Base-by-base conservation (phyloP, 2,329 filamentous ascomycete species). In the Pseudocercospora macadamiae region DNA sequence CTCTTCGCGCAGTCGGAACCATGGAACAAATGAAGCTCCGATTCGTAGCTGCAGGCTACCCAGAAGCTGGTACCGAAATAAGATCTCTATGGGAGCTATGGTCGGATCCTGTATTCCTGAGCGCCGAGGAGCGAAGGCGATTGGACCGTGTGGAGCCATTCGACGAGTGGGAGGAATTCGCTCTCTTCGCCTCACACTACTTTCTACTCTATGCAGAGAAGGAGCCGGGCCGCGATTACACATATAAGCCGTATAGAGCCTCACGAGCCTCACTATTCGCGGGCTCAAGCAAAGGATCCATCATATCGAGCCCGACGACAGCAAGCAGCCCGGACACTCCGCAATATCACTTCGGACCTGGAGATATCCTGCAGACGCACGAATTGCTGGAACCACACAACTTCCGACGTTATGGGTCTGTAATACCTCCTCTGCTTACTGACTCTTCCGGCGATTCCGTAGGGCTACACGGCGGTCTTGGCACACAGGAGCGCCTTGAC, bases 131-230 rank as follows among this genome's bases (percentile, higher is more conserved):
- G 61, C 83, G 90, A 63, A 77, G 72, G 32, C 76, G 76, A 9
- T 76, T 97, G 12, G 88, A 96, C 66, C 70, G 77, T 0, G 75
- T 92, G 14, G 93, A 97, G 70, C 86, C 89, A 0, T 97, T 97
- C 70, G 93, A 97, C 73, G 93, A 97, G 75, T 96, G 91, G 91
- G 93, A 97, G 74, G 93, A 97, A 69, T 92, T 97, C 70, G 87
- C 89, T 2, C 79, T 96, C 0, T 96, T 96, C 73, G 86, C 85
- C 2, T 86, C 87, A 30, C 93, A 97, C 74, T 96, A 96, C 74
- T 89, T 93, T 66, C 76, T 97, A 42, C 80, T 96, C 7, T 80
- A 86, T 51, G 90, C 91, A 12, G 81, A 77, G 39, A 85, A 76
- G 54, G 68, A 69, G 48, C 60, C 62, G 14, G 68, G 68, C 30